A percentile compares a stretch with the other conserved stretches of the same genome.
Conservation (phyloP, 495 filamentous ascomycete species). For the Achaetomiella virescens region DNA sequence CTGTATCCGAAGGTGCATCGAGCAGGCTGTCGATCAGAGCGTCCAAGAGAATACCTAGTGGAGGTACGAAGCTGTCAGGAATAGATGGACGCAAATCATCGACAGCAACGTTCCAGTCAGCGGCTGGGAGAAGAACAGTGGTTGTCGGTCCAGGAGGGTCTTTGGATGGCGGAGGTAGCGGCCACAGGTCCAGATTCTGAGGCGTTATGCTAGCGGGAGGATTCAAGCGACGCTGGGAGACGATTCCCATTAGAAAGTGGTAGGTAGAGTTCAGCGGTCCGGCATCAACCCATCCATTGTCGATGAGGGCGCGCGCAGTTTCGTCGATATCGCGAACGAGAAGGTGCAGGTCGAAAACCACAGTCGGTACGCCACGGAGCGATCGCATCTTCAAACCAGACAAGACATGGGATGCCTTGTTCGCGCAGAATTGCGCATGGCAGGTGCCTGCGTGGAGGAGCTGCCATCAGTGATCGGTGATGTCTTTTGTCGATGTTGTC, state of each 20-base stretch:
- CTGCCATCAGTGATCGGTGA: too few species aligned
- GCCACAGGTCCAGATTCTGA: too few species aligned
- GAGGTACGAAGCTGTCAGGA: neutral
- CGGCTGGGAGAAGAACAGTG: neutral
- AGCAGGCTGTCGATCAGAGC: neutral
- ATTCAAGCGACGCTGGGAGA: neutral
- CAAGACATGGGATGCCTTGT: neutral
- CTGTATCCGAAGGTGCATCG: neutral
- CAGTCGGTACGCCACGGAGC: neutral
- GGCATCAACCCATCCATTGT: neutral
- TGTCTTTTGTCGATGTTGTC: too few species aligned
- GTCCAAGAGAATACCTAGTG: neutral
- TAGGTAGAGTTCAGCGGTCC: neutral
- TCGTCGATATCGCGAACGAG: neutral
- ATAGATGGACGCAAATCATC: neutral
- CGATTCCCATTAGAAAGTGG: neutral
- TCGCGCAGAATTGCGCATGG: neutral
- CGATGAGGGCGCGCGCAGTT: neutral
- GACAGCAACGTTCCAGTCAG: neutral
- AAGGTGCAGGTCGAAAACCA: neutral
- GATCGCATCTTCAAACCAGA: constrained; percentile 6
- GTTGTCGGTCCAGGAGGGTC: neutral
- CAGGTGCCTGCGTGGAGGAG: too few species aligned
- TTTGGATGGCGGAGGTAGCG: neutral
- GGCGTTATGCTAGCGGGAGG: neutral